Evolutionary conservation across 1,139 yeast species (phyloP).

Genomic region (Eremothecium cymbalariae): DNA sequence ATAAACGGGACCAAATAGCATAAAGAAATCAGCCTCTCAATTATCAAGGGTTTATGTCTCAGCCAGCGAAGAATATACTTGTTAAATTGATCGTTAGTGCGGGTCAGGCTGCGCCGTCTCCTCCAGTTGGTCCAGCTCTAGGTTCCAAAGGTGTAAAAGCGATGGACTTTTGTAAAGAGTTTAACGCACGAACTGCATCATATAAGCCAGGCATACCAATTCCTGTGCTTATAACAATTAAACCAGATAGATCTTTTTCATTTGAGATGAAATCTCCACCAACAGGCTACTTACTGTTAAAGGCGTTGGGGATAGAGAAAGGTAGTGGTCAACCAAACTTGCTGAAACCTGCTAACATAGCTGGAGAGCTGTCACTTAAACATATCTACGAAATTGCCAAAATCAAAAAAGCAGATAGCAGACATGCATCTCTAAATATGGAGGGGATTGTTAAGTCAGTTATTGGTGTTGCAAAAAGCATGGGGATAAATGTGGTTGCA

Average conservation of each 20-base stretch:
- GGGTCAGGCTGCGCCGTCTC: constrained; percentile 97
- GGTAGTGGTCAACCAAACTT: constrained; percentile 43
- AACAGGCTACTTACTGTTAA: constrained; percentile 75
- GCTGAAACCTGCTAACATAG: constrained; percentile 31
- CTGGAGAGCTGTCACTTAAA: constrained; percentile 73
- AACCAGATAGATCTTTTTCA: constrained; percentile 84
- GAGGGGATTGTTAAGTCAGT: constrained; percentile 75
- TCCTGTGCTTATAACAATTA: constrained; percentile 75
- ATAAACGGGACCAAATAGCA: too few species aligned
- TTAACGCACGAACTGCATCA: constrained; percentile 92
- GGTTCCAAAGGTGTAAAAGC: constrained; percentile 99
- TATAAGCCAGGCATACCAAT: constrained; percentile 80
- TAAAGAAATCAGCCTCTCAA: too few species aligned
- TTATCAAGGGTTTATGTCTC: constrained; percentile 23
- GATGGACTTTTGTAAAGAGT: constrained; percentile 95
- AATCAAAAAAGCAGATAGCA: constrained; percentile 78
- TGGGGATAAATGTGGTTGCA: constrained; percentile 77
- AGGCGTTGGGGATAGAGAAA: constrained; percentile 76
- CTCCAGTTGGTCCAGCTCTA: constrained; percentile 98
- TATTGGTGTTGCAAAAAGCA: constrained; percentile 76
- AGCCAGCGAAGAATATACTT: constrained; percentile 37
- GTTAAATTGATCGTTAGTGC: constrained; percentile 95
- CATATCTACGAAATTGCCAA: constrained; percentile 93
- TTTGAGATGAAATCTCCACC: constrained; percentile 91
- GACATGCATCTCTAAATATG: constrained; percentile 63